phyloP scores from a whole-genome alignment of 192 early-diverging fungal genomes.

The Phlyctochytrium planicorne region DNA sequence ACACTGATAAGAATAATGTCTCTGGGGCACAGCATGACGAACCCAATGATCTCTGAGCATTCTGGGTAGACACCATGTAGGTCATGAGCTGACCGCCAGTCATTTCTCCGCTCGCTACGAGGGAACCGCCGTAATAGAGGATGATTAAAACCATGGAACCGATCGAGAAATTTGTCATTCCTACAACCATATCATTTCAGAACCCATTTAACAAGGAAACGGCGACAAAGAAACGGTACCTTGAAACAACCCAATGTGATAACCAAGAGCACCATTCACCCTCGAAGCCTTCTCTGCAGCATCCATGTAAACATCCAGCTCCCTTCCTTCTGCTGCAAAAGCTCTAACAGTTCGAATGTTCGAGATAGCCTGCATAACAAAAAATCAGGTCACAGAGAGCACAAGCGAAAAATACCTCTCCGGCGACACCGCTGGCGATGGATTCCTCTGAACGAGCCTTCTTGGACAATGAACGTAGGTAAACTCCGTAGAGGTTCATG shows the following conservation, averaged over 20 bases:
- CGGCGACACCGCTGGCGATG: conserved; percentile 27
- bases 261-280: conserved; percentile 23
- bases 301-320: conserved; percentile 30
- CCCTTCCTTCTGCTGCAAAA: conserved; percentile 34
- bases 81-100: conserved; percentile 40
- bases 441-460: conserved; percentile 20
- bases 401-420: conserved; percentile 12
- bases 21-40: neutral
- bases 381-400: neutral
- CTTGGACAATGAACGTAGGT: conserved; percentile 33
- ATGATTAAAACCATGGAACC: conserved; percentile 42
- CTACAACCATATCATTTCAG: conserved; percentile 7
- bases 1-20: conserved; percentile 1
- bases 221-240: conserved; percentile 9
- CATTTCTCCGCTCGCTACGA: conserved; percentile 33
- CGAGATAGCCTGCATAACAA: conserved; percentile 26
- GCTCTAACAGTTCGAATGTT: conserved; percentile 41
- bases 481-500: conserved; percentile 41
- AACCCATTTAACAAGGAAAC: neutral
- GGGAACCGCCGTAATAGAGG: conserved; percentile 35
- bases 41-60: conserved; percentile 38
- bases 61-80: conserved; percentile 48
- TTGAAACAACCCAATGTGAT: conserved; percentile 44
- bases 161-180: conserved; percentile 39
- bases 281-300: conserved; percentile 17